Conservation (phyloP, 2,329 filamentous ascomycete genomes). For the Drechslerella dactyloides region DNA sequence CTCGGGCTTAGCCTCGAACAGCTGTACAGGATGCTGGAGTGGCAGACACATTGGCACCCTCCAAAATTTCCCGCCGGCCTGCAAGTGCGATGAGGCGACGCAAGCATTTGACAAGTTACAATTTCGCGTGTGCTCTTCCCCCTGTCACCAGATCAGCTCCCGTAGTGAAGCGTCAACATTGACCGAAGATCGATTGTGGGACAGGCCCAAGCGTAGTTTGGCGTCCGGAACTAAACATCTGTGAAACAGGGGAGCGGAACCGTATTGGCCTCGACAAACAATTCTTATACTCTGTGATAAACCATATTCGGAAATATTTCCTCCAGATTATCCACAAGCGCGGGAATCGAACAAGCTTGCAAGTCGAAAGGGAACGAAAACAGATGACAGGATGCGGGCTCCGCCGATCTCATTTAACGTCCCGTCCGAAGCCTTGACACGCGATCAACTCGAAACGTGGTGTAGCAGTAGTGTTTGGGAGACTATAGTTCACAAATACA, state of each 20-base stretch:
- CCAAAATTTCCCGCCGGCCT: slow-evolving; percentile 3
- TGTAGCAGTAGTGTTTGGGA: slow-evolving; percentile 21
- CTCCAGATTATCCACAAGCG: background rate
- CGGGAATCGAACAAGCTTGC: slow-evolving; percentile 6
- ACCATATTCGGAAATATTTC: background rate
- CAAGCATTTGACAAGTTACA: slow-evolving; percentile 44
- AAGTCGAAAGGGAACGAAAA: background rate
- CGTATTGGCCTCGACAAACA: slow-evolving; percentile 45
- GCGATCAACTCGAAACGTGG: slow-evolving; percentile 47
- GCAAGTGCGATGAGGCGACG: slow-evolving; percentile 12
- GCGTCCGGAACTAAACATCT: slow-evolving; percentile 47
- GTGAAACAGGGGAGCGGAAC: slow-evolving; percentile 48
- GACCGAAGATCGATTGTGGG: background rate
- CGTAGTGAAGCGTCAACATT: background rate
- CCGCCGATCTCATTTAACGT: slow-evolving; percentile 48
- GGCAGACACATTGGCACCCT: slow-evolving; percentile 1
- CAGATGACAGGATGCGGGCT: slow-evolving; percentile 43
- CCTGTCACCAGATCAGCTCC: background rate
- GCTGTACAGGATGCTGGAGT: too few relatives aligned
- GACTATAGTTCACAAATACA: slow-evolving; percentile 26
- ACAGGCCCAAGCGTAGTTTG: slow-evolving; percentile 11
- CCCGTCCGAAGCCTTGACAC: slow-evolving; percentile 46
- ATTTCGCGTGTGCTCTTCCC: slow-evolving; percentile 15
- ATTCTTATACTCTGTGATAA: slow-evolving; percentile 7
- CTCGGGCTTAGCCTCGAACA: slow-evolving; percentile 7